Evolutionary conservation across 768 basidiomycete genomes (phyloP), one percentile per base, ranked within the genome.

Genomic region (Strobilomyces echinocephalus): DNA sequence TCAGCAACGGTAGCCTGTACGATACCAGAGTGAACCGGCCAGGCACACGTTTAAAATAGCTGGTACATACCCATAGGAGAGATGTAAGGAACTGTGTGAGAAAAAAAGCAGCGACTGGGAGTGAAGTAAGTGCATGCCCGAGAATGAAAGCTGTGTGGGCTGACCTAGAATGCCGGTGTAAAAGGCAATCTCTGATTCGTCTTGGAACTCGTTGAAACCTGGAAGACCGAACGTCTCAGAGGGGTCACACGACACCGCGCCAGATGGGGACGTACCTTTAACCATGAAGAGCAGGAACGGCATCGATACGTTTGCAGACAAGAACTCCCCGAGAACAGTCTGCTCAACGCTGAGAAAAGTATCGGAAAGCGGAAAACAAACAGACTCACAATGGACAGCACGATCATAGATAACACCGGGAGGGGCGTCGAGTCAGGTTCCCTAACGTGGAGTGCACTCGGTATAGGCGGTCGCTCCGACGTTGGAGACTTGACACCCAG

Each of bases 201-300:
- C 87, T 20, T 79, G 75, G 54, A 85, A 80, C 60, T 81, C 83
- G 45, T 79, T 81, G 63, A 88, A 88, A 4, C 84, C 87, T 88
- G 56, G 15, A 47, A 45, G 54, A 39, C 9, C 28, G 39, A 46
- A 54, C 16, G 40, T 20, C 8, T 59, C 28, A 49, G 50, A 50
- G 36, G 43, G 31, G 39, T 48, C 40, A 60, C 47, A 61, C 55
- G 58, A 59, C 28, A 57, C 50, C 31, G 49, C 40, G 47, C 38
- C 11, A 16, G 18, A 48, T 46, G 49, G 30, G 31, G 36, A 54
- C 73, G 46, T 57, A 78, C 91, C 85, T 80, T 88, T 88, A 50
- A 97, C 91, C 94, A 97, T 97, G 75, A 93, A 94, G 41, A 97
- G 73, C 50, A 97, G 71, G 68, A 95, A 97, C 8, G 94, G 95